These are phyloP conservation scores for Hemileccinum impolitum DNA, from an alignment of 768 basidiomycete genomes.

Conservation along the genomic window DNA sequence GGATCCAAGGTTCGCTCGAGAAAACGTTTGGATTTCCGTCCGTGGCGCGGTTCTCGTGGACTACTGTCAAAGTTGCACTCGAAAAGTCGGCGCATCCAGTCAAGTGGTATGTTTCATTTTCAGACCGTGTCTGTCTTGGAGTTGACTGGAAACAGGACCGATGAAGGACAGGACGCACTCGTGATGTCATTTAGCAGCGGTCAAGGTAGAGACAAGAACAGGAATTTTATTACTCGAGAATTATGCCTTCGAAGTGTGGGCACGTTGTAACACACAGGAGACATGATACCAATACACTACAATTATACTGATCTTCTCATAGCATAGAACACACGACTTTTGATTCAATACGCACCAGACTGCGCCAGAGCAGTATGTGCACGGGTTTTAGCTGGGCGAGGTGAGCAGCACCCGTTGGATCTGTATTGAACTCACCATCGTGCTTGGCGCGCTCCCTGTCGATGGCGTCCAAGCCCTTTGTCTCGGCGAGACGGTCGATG, in stretches of 20 bases:
- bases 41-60: constrained; percentile 92
- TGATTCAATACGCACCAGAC: constrained; percentile 17
- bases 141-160: constrained; percentile 52
- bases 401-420: neutral
- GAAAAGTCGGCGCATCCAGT: constrained; percentile 77
- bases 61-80: constrained; percentile 81
- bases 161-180: constrained; percentile 77
- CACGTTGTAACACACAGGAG: constrained; percentile 42
- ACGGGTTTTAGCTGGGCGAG: constrained; percentile 12
- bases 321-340: neutral
- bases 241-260: constrained; percentile 68
- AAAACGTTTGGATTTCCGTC: constrained; percentile 92
- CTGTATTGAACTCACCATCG: constrained; percentile 15
- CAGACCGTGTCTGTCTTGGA: neutral
- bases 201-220: constrained; percentile 71
- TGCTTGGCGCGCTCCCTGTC: constrained; percentile 21
- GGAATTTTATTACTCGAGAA: constrained; percentile 69
- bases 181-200: constrained; percentile 70
- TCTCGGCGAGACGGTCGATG: constrained; percentile 25
- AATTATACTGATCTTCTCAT: neutral
- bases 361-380: constrained; percentile 7
- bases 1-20: constrained; percentile 73
- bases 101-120: constrained; percentile 61
- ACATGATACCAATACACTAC: constrained; percentile 15
- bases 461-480: constrained; percentile 20